Evolutionary conservation across 139 green algal species (phyloP), one percentile per base, ranked within the genome.

Genomic region (Diplosphaera chodatii): DNA sequence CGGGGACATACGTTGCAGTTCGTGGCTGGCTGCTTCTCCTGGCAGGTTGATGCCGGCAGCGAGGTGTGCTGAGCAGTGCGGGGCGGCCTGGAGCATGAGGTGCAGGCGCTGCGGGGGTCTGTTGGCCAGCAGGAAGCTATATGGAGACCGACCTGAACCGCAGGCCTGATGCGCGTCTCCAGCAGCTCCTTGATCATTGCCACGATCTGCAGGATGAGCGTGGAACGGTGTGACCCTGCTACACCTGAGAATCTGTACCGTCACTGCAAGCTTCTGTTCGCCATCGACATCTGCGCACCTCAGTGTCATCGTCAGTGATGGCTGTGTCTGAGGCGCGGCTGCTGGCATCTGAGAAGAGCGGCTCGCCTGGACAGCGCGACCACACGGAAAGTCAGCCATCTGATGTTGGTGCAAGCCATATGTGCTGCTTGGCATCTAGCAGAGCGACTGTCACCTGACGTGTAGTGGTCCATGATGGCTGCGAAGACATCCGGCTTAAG

Each of bases 171-270:
- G 71, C 96, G 88, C 33, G 95, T 99, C 71, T 98, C 96, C 65
- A 99, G 81, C 68, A 99, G 85, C 86, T 99, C 96, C 88, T 99
- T 99, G 82, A 99, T 98, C 93, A 98, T 97, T 25, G 93, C 90
- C 40, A 99, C 94, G 16, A 59, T 59, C 48, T 59, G 48, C 48
- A 59, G 8, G 10, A 48, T 48, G 37, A 59, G 10, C 16, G 48
- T 27, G 16, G 37, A 48, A 48, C 10, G 13, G 37, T 48, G 37
- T 13, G 10, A 48, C 37, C 8, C 37, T 48, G 37, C 37, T 48
- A n/a, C n/a, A n/a, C n/a, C n/a, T n/a, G n/a, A n/a, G n/a, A n/a
- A n/a, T n/a, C n/a, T n/a, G n/a, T n/a, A n/a, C n/a, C n/a, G n/a
- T n/a, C n/a, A n/a, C n/a, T n/a, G n/a, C n/a, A n/a, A n/a, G n/a